Evolutionary conservation across 1,284 basidiomycete species (phyloP).

Genomic region (Sanghuangporus weigelae): DNA sequence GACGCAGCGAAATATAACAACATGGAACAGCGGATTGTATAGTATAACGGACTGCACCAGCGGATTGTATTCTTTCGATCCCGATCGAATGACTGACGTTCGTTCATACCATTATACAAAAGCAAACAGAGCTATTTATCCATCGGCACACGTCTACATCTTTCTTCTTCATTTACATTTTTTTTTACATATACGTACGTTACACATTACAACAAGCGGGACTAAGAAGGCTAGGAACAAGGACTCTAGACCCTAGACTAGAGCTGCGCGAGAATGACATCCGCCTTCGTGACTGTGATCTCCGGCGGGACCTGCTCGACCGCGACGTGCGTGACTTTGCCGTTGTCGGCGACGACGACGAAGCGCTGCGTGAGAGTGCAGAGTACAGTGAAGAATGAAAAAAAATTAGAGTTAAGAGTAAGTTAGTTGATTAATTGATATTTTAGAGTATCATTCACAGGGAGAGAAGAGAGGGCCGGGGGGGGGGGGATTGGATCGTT

Average conservation of each 20-base stretch:
- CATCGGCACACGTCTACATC: too few species aligned
- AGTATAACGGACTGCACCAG: too few species aligned
- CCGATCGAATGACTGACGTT: too few species aligned
- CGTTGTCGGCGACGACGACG: slow-evolving; percentile 27
- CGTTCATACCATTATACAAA: too few species aligned
- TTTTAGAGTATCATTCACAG: not conserved
- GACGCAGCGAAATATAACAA: too few species aligned
- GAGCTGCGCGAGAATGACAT: slow-evolving; percentile 27
- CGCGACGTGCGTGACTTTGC: slow-evolving; percentile 30
- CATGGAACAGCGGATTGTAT: too few species aligned
- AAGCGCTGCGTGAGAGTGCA: slow-evolving; percentile 3
- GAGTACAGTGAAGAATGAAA: not conserved
- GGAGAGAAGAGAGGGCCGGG: not conserved
- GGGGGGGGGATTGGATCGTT: not conserved
- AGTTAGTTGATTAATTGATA: not conserved
- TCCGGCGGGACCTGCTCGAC: slow-evolving; percentile 33
- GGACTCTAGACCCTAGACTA: too few species aligned
- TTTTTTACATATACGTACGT: not conserved
- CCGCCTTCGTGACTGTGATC: slow-evolving; percentile 33
- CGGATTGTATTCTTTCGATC: too few species aligned
- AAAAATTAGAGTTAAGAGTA: too few species aligned
- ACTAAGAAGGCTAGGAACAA: too few species aligned
- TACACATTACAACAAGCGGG: not conserved
- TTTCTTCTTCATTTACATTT: not conserved
- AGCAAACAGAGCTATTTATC: too few species aligned